phyloP scores from a whole-genome alignment of 1,139 yeast genomes.

The Pichia sp. region DNA sequence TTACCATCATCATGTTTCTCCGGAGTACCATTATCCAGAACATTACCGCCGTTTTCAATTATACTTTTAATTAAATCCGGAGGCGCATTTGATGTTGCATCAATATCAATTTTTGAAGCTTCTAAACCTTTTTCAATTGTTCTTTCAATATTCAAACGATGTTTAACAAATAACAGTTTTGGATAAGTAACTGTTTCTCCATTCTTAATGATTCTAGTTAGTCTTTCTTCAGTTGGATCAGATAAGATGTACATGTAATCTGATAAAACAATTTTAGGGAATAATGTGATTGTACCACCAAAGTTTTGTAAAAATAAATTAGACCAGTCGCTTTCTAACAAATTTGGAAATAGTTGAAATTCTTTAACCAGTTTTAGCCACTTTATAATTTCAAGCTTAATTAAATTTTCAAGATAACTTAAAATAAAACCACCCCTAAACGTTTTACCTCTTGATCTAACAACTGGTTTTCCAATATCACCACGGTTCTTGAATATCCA shows the following conservation, averaged over 20 bases:
- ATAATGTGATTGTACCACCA: constrained; percentile 69
- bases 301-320: constrained; percentile 69
- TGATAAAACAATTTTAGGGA: constrained; percentile 57
- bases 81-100: constrained; percentile 12
- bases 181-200: constrained; percentile 70
- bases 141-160: constrained; percentile 58
- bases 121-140: constrained; percentile 48
- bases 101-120: constrained; percentile 12
- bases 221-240: constrained; percentile 58
- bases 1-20: neutral
- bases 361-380: constrained; percentile 67
- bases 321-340: constrained; percentile 77
- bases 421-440: constrained; percentile 75
- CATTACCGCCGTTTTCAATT: constrained; percentile 10
- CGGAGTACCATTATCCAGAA: neutral
- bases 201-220: constrained; percentile 50
- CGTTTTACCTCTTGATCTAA: constrained; percentile 50
- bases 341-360: constrained; percentile 60
- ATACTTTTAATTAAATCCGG: constrained; percentile 10
- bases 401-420: constrained; percentile 63
- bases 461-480: constrained; percentile 73
- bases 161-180: constrained; percentile 55
- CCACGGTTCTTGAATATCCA: constrained; percentile 79
- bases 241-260: constrained; percentile 63
- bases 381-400: constrained; percentile 66